Evolutionary conservation across 495 filamentous ascomycete species (phyloP).

Genomic region (Melanomma pulvis-pyrius): DNA sequence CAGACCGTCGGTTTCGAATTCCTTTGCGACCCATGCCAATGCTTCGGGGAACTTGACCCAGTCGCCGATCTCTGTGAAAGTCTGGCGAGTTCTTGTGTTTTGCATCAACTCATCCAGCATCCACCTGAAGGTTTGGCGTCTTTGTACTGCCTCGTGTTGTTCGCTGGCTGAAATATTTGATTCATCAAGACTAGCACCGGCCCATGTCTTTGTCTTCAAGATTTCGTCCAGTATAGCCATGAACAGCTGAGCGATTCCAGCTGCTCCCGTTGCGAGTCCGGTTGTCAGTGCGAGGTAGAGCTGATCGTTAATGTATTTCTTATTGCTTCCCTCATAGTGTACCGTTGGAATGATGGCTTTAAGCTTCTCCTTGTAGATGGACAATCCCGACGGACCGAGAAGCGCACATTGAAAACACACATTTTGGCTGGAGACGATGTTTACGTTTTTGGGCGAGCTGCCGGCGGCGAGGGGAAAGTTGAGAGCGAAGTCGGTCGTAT

Average conservation of each 20-base stretch:
- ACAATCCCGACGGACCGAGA: slow-evolving; percentile 22
- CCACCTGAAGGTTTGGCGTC: slow-evolving; percentile 39
- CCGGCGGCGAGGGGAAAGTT: slow-evolving; percentile 34
- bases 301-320: slow-evolving; percentile 41
- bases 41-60: slow-evolving; percentile 34
- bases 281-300: slow-evolving; percentile 38
- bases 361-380: slow-evolving; percentile 38
- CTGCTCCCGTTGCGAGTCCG: slow-evolving; percentile 31
- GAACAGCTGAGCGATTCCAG: slow-evolving; percentile 43
- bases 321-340: slow-evolving; percentile 37
- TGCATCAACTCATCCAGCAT: slow-evolving; percentile 34
- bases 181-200: slow-evolving; percentile 29
- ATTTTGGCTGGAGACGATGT: slow-evolving; percentile 29
- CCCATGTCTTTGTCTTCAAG: slow-evolving; percentile 44
- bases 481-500: slow-evolving; percentile 40
- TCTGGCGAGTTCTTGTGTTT: slow-evolving; percentile 36
- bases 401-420: slow-evolving; percentile 34
- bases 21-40: slow-evolving; percentile 36
- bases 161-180: slow-evolving; percentile 27
- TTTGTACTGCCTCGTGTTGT: slow-evolving; percentile 24
- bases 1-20: slow-evolving; percentile 30
- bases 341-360: slow-evolving; percentile 26
- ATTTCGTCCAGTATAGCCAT: slow-evolving; percentile 43
- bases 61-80: slow-evolving; percentile 39
- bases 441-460: slow-evolving; percentile 4